Percentiles rank a stretch among this genome's conserved stretches.
phyloP scores from a whole-genome alignment of 78 protist species.

The Goniomonas avonlea region DNA sequence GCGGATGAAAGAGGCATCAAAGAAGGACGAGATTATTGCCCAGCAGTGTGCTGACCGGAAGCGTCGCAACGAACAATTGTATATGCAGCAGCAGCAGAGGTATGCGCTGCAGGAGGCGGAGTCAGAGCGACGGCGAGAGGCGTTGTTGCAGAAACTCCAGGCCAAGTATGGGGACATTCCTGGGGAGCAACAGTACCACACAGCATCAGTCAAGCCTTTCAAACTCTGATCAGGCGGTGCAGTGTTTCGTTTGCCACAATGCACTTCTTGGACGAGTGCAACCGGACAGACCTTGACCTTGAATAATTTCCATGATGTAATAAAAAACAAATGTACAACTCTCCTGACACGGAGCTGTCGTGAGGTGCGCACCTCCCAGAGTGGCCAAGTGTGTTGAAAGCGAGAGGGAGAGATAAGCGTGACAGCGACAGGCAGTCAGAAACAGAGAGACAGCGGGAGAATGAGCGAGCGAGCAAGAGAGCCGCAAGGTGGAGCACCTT shows the following conservation, averaged over 20 bases:
- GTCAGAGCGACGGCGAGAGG: constrained; percentile 1
- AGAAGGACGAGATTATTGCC: neutral
- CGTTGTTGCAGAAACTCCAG: constrained; percentile 16
- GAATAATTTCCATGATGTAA: too few species aligned
- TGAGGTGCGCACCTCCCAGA: neutral
- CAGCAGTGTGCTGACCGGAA: neutral
- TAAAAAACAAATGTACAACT: neutral
- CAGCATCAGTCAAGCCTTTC: neutral
- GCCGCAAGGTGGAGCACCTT: too few species aligned
- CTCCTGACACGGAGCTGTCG: neutral
- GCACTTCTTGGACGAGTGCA: too few species aligned
- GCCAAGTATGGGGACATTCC: constrained; percentile 23
- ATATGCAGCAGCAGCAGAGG: constrained; percentile 12
- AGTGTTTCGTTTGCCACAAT: too few species aligned
- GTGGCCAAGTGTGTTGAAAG: too few species aligned
- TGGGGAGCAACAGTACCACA: neutral
- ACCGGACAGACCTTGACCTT: too few species aligned
- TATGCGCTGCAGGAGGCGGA: constrained; percentile 14
- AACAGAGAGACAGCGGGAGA: too few species aligned
- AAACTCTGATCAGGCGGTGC: neutral
- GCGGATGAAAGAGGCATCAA: neutral
- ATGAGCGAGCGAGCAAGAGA: too few species aligned
- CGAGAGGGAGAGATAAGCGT: too few species aligned
- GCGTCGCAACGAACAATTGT: constrained; percentile 9
- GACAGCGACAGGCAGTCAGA: too few species aligned